Conservation (phyloP, 1,139 yeast species). For the Candida sp. region DNA sequence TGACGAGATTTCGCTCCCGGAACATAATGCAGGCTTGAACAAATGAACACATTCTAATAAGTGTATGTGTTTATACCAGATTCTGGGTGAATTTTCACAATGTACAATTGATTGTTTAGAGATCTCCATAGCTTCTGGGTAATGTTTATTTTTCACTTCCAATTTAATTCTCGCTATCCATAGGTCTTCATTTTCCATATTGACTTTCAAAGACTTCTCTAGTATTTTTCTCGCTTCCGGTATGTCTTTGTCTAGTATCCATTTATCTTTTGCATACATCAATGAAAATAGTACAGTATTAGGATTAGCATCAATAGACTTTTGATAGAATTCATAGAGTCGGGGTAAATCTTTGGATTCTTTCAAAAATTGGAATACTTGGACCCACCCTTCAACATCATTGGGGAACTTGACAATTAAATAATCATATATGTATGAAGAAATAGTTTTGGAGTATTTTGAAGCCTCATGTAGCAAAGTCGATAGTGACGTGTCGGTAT, state of each 20-base stretch:
- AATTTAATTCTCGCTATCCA: constrained; percentile 74
- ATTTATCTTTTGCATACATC: constrained; percentile 70
- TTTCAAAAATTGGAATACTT: constrained; percentile 46
- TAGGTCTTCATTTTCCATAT: constrained; percentile 48
- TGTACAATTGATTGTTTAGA: constrained; percentile 36
- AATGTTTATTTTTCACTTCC: constrained; percentile 41
- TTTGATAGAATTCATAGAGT: constrained; percentile 49
- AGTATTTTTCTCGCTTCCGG: constrained; percentile 54
- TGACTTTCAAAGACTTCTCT: constrained; percentile 16
- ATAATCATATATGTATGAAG: constrained; percentile 40
- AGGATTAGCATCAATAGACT: constrained; percentile 49
- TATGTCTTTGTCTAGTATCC: constrained; percentile 47
- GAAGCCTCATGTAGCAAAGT: constrained; percentile 31
- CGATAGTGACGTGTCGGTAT: constrained; percentile 20
- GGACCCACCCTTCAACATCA: constrained; percentile 54
- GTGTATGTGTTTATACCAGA: constrained; percentile 65
- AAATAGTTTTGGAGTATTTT: constrained; percentile 19
- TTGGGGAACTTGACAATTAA: constrained; percentile 47
- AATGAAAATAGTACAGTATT: constrained; percentile 50
- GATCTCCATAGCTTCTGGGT: constrained; percentile 36
- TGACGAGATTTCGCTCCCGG: constrained; percentile 27
- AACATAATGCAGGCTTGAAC: not conserved
- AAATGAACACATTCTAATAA: constrained; percentile 38
- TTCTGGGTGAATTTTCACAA: constrained; percentile 34
- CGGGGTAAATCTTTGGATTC: constrained; percentile 18